Percentiles rank a stretch among this genome's conserved stretches.
Conservation (phyloP, 805 yeast genomes). For the Isabelozyma rhagii region DNA sequence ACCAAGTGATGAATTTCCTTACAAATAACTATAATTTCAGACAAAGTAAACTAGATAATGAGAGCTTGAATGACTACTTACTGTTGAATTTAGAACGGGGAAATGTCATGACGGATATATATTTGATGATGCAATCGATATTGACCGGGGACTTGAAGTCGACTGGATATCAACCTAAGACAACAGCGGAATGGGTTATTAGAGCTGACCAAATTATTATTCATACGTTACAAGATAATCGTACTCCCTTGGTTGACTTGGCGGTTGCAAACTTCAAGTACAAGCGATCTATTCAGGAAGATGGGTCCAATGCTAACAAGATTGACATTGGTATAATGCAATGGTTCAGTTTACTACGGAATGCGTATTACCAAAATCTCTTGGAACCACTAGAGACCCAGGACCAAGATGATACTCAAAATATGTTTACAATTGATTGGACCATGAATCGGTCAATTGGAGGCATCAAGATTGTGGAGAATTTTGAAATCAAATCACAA, state of each 20-base stretch:
- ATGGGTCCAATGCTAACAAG: slow-evolving; percentile 38
- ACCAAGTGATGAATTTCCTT: slow-evolving; percentile 38
- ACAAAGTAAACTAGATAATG: slow-evolving; percentile 48
- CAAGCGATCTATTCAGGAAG: slow-evolving; percentile 31
- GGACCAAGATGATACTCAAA: slow-evolving; percentile 4
- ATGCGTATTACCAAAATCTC: slow-evolving; percentile 29
- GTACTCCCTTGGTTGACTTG: slow-evolving; percentile 37
- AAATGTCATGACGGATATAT: slow-evolving; percentile 32
- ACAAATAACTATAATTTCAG: slow-evolving; percentile 48
- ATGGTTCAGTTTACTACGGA: slow-evolving; percentile 31
- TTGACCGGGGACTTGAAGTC: slow-evolving; percentile 29
- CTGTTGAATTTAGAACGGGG: slow-evolving; percentile 30
- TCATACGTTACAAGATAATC: slow-evolving; percentile 40
- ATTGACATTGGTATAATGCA: slow-evolving; percentile 36
- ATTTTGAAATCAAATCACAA: slow-evolving; percentile 31
- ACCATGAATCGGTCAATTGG: slow-evolving; percentile 41
- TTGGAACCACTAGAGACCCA: slow-evolving; percentile 24
- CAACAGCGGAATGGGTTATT: slow-evolving; percentile 31
- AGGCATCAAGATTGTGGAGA: slow-evolving; percentile 35
- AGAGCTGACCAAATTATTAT: slow-evolving; percentile 38
- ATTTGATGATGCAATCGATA: slow-evolving; percentile 33
- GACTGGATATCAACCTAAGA: slow-evolving; percentile 12
- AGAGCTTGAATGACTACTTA: slow-evolving; percentile 42
- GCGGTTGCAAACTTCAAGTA: slow-evolving; percentile 32
- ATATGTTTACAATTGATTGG: slow-evolving; percentile 36